These are phyloP conservation scores for Solioccasus polychromus DNA, from an alignment of 768 basidiomycete genomes.

Conservation along the genomic window DNA sequence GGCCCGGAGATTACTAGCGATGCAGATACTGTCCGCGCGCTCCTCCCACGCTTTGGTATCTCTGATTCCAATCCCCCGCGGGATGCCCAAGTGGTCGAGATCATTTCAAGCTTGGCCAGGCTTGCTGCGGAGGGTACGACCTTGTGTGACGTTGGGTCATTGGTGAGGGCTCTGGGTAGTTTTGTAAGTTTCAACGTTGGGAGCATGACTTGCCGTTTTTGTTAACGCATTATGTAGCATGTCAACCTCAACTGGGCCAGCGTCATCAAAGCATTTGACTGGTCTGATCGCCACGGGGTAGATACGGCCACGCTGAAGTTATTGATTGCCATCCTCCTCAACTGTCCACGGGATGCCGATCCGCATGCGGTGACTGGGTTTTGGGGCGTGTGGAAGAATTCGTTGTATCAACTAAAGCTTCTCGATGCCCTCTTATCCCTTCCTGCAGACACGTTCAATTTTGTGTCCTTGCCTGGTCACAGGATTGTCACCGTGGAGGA, in stretches of 20 bases:
- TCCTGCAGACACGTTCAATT: conserved; percentile 88
- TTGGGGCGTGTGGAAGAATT: conserved; percentile 84
- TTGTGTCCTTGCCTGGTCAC: conserved; percentile 81
- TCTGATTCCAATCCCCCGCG: conserved; percentile 68
- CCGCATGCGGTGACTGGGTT: conserved; percentile 82
- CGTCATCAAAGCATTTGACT: conserved; percentile 84
- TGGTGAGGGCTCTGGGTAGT: conserved; percentile 70
- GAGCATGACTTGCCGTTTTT: neutral
- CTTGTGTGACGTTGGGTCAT: conserved; percentile 70
- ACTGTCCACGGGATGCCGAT: conserved; percentile 72
- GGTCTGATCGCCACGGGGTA: conserved; percentile 76
- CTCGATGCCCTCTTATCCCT: conserved; percentile 87
- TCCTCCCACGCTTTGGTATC: conserved; percentile 74
- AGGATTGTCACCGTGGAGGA: conserved; percentile 88
- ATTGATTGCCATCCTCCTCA: conserved; percentile 81
- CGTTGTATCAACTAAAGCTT: conserved; percentile 80
- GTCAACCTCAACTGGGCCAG: conserved; percentile 73
- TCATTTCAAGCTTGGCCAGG: conserved; percentile 63
- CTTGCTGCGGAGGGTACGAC: conserved; percentile 69
- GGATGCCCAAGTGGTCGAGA: conserved; percentile 68
- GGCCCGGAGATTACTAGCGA: conserved; percentile 80
- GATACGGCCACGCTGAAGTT: conserved; percentile 89
- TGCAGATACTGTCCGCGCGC: conserved; percentile 61
- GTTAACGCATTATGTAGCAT: conserved; percentile 42
- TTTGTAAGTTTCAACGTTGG: conserved; percentile 54